These are phyloP conservation scores for Suhomyces xylopsoci DNA, from an alignment of 805 yeast genomes.

Conservation along the genomic window DNA sequence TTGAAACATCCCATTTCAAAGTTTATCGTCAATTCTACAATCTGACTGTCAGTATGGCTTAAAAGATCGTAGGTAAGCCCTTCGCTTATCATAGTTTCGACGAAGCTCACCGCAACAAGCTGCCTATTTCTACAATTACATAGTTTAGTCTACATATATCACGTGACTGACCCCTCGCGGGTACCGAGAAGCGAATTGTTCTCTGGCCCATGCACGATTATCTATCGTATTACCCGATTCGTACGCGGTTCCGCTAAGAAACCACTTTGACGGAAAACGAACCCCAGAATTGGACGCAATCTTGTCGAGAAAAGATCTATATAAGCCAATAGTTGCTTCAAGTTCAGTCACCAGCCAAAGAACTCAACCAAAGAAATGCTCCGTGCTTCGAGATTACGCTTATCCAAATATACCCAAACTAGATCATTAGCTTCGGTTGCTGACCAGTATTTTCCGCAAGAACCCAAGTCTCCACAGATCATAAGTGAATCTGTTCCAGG, in stretches of 20 bases:
- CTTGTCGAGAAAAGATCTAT: not conserved
- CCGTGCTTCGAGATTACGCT: conserved; percentile 3
- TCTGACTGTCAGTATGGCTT: too few relatives aligned
- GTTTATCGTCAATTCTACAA: too few relatives aligned
- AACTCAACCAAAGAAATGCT: conserved; percentile 2
- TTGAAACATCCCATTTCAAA: too few relatives aligned
- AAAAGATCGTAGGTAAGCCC: too few relatives aligned
- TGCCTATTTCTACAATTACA: not conserved
- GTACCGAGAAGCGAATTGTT: not conserved
- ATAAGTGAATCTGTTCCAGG: conserved; percentile 36
- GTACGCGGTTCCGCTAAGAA: not conserved
- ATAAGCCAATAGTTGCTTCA: not conserved
- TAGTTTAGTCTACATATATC: not conserved
- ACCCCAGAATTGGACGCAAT: not conserved
- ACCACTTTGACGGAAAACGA: conserved; percentile 1
- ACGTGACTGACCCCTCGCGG: too few relatives aligned
- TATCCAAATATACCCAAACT: not conserved
- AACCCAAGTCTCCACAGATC: conserved; percentile 32
- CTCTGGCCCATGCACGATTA: not conserved
- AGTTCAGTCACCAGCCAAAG: not conserved
- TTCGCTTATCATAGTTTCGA: too few relatives aligned
- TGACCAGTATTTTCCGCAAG: conserved; percentile 33
- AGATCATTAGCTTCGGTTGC: conserved; percentile 15
- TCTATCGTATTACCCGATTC: not conserved
- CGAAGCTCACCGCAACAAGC: too few relatives aligned